phyloP scores from a whole-genome alignment of 129 eudicot species.

The Gnaphalium uliginosum region DNA sequence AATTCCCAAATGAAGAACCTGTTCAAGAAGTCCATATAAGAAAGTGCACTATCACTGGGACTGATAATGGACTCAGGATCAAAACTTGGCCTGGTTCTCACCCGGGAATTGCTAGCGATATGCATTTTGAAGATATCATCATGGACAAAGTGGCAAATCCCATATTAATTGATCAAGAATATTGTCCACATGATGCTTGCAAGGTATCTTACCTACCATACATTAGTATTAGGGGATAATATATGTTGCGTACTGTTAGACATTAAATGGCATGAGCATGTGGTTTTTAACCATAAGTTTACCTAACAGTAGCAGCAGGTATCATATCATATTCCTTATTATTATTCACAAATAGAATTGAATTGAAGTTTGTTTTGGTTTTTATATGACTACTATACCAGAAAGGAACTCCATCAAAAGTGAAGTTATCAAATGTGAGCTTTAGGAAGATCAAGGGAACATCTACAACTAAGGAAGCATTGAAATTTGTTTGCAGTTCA shows the following conservation, averaged over 20 bases:
- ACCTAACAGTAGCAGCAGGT: no score
- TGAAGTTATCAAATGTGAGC: constrained; percentile 48
- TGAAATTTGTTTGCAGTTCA: constrained; percentile 48
- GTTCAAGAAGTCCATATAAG: constrained; percentile 42
- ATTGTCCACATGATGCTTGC: constrained; percentile 46
- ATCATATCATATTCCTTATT: no score
- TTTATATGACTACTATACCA: background rate
- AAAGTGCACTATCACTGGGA: constrained; percentile 46
- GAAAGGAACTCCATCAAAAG: constrained; percentile 47
- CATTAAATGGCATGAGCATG: no score
- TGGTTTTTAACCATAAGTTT: no score
- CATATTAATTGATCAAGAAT: constrained; percentile 58
- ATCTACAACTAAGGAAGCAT: constrained; percentile 29
- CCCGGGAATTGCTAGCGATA: constrained; percentile 15
- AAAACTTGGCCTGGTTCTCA: constrained; percentile 51
- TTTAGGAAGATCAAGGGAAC: constrained; percentile 51
- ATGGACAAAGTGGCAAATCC: constrained; percentile 51
- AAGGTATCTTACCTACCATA: constrained; percentile 2
- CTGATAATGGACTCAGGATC: constrained; percentile 48
- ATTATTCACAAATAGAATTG: background rate
- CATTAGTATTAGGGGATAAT: background rate
- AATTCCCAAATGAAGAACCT: constrained; percentile 37
- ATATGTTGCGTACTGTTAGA: no score
- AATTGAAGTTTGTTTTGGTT: background rate
- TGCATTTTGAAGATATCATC: constrained; percentile 55